Evolutionary conservation across 495 filamentous ascomycete species (phyloP).

Genomic region (Apodospora peruviana): DNA sequence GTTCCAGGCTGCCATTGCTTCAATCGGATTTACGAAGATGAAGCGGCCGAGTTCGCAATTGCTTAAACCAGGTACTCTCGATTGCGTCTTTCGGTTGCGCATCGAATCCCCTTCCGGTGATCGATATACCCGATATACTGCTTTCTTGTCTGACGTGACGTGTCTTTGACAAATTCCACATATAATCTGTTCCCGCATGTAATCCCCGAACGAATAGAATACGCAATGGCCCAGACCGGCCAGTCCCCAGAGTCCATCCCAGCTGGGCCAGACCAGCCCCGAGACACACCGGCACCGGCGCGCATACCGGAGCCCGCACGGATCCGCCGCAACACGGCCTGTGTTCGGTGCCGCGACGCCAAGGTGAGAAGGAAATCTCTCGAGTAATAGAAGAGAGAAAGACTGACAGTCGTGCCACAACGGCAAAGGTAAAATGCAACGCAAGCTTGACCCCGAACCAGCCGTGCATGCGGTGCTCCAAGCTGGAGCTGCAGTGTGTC

Average conservation of each 20-base stretch:
- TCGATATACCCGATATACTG: background rate
- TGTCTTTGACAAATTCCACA: background rate
- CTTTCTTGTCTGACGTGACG: conserved; percentile 5
- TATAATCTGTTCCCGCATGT: background rate
- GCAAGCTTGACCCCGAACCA: conserved; percentile 32
- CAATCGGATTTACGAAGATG: background rate
- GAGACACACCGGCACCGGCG: conserved; percentile 14
- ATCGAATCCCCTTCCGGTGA: background rate
- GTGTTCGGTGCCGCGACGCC: conserved; percentile 37
- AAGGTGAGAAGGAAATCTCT: conserved; percentile 23
- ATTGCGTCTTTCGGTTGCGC: background rate
- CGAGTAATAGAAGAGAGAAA: too few relatives aligned
- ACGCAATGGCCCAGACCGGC: conserved; percentile 8
- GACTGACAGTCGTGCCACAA: too few relatives aligned
- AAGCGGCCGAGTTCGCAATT: background rate
- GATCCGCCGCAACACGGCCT: conserved; percentile 39
- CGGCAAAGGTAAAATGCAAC: conserved; percentile 40
- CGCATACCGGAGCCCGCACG: conserved; percentile 15
- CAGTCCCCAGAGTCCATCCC: background rate
- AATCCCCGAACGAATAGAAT: too few relatives aligned
- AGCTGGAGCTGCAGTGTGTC: conserved; percentile 37
- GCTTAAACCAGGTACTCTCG: background rate
- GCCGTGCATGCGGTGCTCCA: conserved; percentile 38
- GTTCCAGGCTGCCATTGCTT: too few relatives aligned
- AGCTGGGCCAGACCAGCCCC: background rate